A percentile compares a stretch with the other conserved stretches of the same genome.
phyloP scores from a whole-genome alignment of 2,329 filamentous ascomycete species.

The Pseudocercospora cruenta region DNA sequence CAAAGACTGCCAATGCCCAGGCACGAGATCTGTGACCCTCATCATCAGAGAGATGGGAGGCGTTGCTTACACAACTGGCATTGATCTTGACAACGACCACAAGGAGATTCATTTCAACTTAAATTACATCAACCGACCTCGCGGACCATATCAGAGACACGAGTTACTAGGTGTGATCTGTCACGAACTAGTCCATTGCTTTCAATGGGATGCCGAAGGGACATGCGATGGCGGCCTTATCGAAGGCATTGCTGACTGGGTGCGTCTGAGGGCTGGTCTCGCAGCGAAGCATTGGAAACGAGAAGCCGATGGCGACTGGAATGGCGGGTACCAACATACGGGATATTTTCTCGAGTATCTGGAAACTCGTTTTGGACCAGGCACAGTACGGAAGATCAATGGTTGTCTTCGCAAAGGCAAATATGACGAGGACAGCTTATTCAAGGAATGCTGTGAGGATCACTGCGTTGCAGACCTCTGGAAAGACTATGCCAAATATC shows the following conservation, averaged over 20 bases:
- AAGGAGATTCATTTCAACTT: slow-evolving; percentile 92
- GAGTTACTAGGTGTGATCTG: slow-evolving; percentile 81
- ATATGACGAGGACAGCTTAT: slow-evolving; percentile 62
- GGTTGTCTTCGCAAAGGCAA: slow-evolving; percentile 64
- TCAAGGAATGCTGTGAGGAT: slow-evolving; percentile 48
- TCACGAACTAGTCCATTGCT: slow-evolving; percentile 95
- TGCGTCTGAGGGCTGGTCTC: slow-evolving; percentile 73
- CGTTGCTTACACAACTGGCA: slow-evolving; percentile 86
- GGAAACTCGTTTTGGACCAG: slow-evolving; percentile 63
- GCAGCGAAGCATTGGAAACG: slow-evolving; percentile 82
- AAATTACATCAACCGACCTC: slow-evolving; percentile 63
- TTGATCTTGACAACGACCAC: slow-evolving; percentile 78
- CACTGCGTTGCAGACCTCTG: slow-evolving; percentile 70
- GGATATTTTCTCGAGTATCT: slow-evolving; percentile 90
- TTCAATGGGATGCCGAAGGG: slow-evolving; percentile 72
- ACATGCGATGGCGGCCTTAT: slow-evolving; percentile 71
- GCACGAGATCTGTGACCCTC: slow-evolving; percentile 84
- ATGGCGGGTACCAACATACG: slow-evolving; percentile 86
- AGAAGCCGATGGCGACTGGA: slow-evolving; percentile 68
- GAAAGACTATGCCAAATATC: slow-evolving; percentile 66
- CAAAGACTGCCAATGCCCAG: slow-evolving; percentile 43
- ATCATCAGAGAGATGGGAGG: slow-evolving; percentile 74
- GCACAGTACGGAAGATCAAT: slow-evolving; percentile 62
- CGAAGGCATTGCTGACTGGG: slow-evolving; percentile 93
- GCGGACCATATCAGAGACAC: slow-evolving; percentile 41